Conservation (phyloP, 1,139 yeast genomes). For the Geotrichum restrictum region DNA sequence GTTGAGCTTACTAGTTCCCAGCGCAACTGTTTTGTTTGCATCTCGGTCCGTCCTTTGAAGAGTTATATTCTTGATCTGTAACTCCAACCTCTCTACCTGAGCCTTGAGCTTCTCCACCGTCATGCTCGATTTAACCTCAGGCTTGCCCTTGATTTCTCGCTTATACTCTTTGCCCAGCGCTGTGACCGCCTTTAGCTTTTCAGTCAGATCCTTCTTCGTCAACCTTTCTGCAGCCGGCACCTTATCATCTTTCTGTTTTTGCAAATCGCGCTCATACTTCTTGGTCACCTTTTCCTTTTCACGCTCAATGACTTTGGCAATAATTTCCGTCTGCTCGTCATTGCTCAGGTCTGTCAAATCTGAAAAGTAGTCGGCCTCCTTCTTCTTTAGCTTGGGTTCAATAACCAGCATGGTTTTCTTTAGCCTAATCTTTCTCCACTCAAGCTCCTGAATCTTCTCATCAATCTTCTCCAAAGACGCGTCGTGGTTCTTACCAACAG, state of each 20-base stretch:
- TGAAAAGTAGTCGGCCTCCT: slow-evolving; percentile 51
- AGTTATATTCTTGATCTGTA: slow-evolving; percentile 62
- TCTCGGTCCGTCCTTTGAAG: slow-evolving; percentile 85
- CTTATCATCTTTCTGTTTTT: slow-evolving; percentile 55
- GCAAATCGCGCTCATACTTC: slow-evolving; percentile 73
- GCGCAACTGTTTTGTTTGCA: slow-evolving; percentile 88
- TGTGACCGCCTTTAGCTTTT: slow-evolving; percentile 56
- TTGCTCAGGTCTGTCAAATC: slow-evolving; percentile 68
- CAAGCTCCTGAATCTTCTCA: slow-evolving; percentile 70
- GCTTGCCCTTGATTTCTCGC: slow-evolving; percentile 57
- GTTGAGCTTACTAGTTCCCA: slow-evolving; percentile 89
- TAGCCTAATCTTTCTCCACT: slow-evolving; percentile 75
- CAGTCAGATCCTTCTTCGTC: slow-evolving; percentile 54
- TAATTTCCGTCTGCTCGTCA: slow-evolving; percentile 60
- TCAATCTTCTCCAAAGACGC: slow-evolving; percentile 71
- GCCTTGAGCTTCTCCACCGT: slow-evolving; percentile 69
- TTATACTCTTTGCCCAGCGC: slow-evolving; percentile 53
- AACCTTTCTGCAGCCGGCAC: slow-evolving; percentile 46
- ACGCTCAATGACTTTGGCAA: slow-evolving; percentile 52
- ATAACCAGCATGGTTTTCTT: slow-evolving; percentile 66
- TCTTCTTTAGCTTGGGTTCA: slow-evolving; percentile 56
- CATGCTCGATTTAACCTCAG: slow-evolving; percentile 48
- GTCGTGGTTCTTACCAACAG: slow-evolving; percentile 82
- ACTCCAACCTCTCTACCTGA: slow-evolving; percentile 71
- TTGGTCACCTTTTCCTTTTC: slow-evolving; percentile 61